Conservation (phyloP, 768 basidiomycete genomes). For the Tricholoma furcatifolium region DNA sequence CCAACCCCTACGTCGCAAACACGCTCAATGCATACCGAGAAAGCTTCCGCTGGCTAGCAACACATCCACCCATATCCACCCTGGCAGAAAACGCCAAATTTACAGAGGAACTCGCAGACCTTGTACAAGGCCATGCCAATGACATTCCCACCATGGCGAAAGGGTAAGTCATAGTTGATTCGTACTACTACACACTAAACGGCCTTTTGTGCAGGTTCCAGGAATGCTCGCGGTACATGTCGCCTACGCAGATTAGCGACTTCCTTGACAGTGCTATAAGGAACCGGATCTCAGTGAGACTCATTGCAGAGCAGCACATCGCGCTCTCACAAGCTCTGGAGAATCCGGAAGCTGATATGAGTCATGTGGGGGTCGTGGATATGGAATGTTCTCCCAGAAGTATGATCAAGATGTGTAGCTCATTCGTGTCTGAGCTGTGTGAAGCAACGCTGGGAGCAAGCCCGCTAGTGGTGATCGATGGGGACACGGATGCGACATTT, state of each 20-base stretch:
- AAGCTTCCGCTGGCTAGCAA: constrained; percentile 70
- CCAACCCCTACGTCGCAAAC: constrained; percentile 81
- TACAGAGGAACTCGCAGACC: constrained; percentile 59
- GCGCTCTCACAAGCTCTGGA: constrained; percentile 71
- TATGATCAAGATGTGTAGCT: constrained; percentile 77
- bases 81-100: constrained; percentile 72
- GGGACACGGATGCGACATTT: constrained; percentile 68
- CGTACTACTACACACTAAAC: neutral
- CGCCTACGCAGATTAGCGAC: constrained; percentile 70
- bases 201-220: constrained; percentile 61
- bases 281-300: constrained; percentile 81
- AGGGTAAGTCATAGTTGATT: constrained; percentile 46
- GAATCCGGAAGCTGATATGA: constrained; percentile 32
- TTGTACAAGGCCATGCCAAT: constrained; percentile 79
- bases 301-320: constrained; percentile 92
- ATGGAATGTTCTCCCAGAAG: constrained; percentile 65
- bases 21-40: constrained; percentile 66
- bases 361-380: constrained; percentile 73
- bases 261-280: constrained; percentile 86
- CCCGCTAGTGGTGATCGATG: constrained; percentile 70
- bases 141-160: constrained; percentile 92
- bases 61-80: constrained; percentile 60
- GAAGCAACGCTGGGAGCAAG: constrained; percentile 78
- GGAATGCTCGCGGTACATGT: constrained; percentile 83
- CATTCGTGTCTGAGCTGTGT: constrained; percentile 83